Percentiles rank a stretch among this genome's conserved stretches.
These are phyloP conservation scores for Epichloe baconii DNA, from an alignment of 2,329 filamentous ascomycete genomes.

Conservation along the genomic window DNA sequence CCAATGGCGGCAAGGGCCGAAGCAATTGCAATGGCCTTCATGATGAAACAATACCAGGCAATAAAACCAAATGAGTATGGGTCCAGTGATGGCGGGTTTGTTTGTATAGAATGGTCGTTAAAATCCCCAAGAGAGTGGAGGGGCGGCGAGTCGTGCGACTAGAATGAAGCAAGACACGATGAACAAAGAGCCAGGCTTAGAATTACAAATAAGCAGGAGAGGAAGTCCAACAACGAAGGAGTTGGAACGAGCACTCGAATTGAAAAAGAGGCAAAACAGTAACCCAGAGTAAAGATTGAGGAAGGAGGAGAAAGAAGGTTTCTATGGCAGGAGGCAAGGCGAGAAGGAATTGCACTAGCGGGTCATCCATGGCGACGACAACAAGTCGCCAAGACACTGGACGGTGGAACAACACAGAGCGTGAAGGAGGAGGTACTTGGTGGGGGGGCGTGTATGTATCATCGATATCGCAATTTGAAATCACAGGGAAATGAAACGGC, in stretches of 20 bases:
- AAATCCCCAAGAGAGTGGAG: slow-evolving; percentile 9
- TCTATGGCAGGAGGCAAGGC: neutral
- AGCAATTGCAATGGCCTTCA: slow-evolving; percentile 36
- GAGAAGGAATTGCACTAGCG: neutral
- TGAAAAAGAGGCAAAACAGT: slow-evolving; percentile 13
- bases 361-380: too few species aligned
- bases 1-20: slow-evolving; percentile 34
- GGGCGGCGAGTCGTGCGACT: slow-evolving; percentile 2
- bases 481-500: too few species aligned
- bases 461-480: too few species aligned
- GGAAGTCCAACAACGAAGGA: slow-evolving; percentile 24
- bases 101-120: neutral
- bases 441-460: too few species aligned
- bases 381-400: neutral
- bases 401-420: too few species aligned
- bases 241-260: slow-evolving; percentile 13
- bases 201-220: slow-evolving; percentile 8
- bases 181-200: slow-evolving; percentile 7
- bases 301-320: neutral
- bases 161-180: slow-evolving; percentile 1
- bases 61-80: slow-evolving; percentile 3
- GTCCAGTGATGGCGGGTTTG: neutral
- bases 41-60: slow-evolving; percentile 20
- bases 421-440: too few species aligned
- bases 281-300: slow-evolving; percentile 1